Evolutionary conservation across 805 yeast species (phyloP).

Genomic region (Wickerhamomyces silvicola): DNA sequence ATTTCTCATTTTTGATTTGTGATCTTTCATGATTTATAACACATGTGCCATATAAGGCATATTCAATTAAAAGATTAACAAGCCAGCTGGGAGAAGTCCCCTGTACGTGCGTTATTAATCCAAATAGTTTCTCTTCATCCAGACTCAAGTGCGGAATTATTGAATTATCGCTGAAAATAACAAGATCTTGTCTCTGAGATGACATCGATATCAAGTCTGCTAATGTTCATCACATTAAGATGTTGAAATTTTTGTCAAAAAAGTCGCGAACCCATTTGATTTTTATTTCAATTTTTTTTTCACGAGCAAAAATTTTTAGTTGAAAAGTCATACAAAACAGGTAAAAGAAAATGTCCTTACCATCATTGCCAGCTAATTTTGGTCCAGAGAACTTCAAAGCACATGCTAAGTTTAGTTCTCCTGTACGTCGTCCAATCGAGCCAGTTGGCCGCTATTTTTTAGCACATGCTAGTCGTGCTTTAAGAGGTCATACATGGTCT

Average conservation of each 20-base stretch:
- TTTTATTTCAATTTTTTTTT: neutral
- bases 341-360: constrained; percentile 32
- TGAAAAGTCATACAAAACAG: neutral
- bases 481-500: constrained; percentile 98
- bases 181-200: constrained; percentile 53
- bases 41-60: constrained; percentile 25
- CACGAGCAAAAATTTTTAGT: neutral
- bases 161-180: constrained; percentile 44
- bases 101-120: constrained; percentile 31
- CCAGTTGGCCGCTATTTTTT: constrained; percentile 95
- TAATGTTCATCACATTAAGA: too few species aligned
- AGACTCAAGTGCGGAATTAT: constrained; percentile 27
- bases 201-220: too few species aligned
- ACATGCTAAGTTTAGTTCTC: constrained; percentile 43
- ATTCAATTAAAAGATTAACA: constrained; percentile 47
- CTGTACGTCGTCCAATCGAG: constrained; percentile 79
- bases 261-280: neutral
- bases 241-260: constrained; percentile 3
- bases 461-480: constrained; percentile 93
- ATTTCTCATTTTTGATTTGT: constrained; percentile 2
- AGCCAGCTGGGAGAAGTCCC: constrained; percentile 67
- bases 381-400: constrained; percentile 45
- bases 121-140: constrained; percentile 21
- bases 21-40: constrained; percentile 14
- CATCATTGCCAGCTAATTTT: constrained; percentile 50